Conservation (phyloP, 768 basidiomycete genomes). For the Amanita brunnescens region DNA sequence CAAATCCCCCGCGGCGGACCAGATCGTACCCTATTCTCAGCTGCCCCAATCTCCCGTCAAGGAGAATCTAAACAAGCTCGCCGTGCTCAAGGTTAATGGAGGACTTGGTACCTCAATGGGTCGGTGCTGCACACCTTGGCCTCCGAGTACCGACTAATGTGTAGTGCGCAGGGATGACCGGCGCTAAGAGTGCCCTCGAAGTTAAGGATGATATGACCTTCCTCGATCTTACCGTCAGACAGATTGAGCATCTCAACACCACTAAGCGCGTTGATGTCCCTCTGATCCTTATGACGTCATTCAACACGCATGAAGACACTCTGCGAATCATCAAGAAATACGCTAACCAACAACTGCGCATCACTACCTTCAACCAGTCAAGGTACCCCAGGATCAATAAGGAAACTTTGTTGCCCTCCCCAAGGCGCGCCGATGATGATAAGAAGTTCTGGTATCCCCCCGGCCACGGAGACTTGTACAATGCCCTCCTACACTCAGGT, state of each 20-base stretch:
- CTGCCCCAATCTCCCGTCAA: conserved; percentile 53
- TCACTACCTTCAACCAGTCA: conserved; percentile 89
- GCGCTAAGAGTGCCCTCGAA: conserved; percentile 89
- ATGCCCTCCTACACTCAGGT: conserved; percentile 84
- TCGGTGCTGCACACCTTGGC: conserved; percentile 13
- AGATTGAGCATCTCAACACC: conserved; percentile 94
- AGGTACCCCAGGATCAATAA: conserved; percentile 90
- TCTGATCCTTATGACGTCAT: conserved; percentile 98
- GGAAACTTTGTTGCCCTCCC: conserved; percentile 80
- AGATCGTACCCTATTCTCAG: conserved; percentile 75
- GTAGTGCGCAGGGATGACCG: conserved; percentile 54
- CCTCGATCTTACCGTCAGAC: conserved; percentile 88
- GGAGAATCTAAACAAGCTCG: conserved; percentile 81
- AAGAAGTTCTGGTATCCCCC: conserved; percentile 96
- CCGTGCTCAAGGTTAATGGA: conserved; percentile 92
- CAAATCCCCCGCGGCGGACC: conserved; percentile 77
- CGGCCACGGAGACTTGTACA: conserved; percentile 95
- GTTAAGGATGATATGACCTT: conserved; percentile 98
- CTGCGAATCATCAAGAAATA: conserved; percentile 96
- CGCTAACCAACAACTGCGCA: conserved; percentile 88
- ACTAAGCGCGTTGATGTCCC: conserved; percentile 81
- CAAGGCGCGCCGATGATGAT: conserved; percentile 69
- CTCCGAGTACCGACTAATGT: neutral
- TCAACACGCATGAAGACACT: conserved; percentile 97
- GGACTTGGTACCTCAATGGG: conserved; percentile 90